Conservation (phyloP, 139 green algal species). For the Zygnema circumcarinatum region DNA sequence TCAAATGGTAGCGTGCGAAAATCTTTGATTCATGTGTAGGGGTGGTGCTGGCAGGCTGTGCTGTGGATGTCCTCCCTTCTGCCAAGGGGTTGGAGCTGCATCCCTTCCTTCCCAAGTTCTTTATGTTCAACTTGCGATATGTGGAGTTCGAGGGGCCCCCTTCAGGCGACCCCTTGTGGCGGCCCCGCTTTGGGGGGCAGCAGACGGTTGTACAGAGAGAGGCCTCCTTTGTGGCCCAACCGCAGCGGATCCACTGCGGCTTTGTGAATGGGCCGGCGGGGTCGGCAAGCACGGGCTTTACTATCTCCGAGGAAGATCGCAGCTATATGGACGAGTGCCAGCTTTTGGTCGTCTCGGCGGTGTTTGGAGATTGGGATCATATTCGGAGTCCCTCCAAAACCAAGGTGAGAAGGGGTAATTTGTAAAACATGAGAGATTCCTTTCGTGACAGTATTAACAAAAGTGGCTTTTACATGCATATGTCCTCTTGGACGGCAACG, state of each 20-base stretch:
- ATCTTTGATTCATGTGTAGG: too few relatives aligned
- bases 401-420: constrained; percentile 14
- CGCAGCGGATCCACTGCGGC: constrained; percentile 44
- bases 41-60: not conserved
- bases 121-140: constrained; percentile 23
- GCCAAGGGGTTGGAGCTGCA: not conserved
- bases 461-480: not conserved
- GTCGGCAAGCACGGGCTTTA: constrained; percentile 32
- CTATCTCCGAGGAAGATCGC: constrained; percentile 25
- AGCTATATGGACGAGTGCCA: constrained; percentile 38
- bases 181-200: constrained; percentile 40
- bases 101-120: constrained; percentile 14
- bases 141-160: constrained; percentile 29
- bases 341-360: constrained; percentile 33
- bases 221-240: constrained; percentile 14
- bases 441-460: not conserved
- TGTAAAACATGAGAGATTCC: not conserved
- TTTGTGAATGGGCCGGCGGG: constrained; percentile 46
- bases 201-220: constrained; percentile 30
- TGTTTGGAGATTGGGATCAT: constrained; percentile 55
- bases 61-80: not conserved
- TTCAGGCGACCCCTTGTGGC: constrained; percentile 1
- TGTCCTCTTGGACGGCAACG: not conserved
- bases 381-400: not conserved
- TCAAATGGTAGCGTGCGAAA: too few relatives aligned